phyloP scores from a whole-genome alignment of 2,329 filamentous ascomycete genomes.

The Fusarium avenaceum region DNA sequence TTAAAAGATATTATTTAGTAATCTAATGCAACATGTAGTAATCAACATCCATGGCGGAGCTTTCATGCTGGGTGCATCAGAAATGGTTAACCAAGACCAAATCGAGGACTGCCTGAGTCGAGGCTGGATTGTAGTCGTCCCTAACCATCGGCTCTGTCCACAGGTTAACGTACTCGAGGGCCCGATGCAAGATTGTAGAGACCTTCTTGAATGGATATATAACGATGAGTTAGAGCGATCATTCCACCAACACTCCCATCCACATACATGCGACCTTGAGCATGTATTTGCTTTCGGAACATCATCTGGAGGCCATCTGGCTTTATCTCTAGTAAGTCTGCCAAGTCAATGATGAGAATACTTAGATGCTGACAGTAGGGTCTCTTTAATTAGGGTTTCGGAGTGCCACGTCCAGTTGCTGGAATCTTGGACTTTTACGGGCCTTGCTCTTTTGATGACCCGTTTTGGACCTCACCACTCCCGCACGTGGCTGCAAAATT shows the following conservation, averaged over 20 bases:
- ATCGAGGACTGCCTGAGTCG: neutral
- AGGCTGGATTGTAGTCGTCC: slow-evolving; percentile 8
- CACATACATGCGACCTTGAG: neutral
- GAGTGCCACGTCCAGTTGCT: slow-evolving; percentile 6
- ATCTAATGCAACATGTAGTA: too few relatives aligned
- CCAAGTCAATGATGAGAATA: rapidly evolving
- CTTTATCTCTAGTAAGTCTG: neutral
- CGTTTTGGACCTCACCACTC: slow-evolving; percentile 2
- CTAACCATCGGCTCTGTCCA: slow-evolving; percentile 16
- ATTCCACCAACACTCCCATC: neutral
- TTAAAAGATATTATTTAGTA: too few relatives aligned
- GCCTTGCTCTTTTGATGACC: neutral
- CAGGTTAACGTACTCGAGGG: slow-evolving; percentile 8
- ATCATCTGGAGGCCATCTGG: slow-evolving; percentile 5
- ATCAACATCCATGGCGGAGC: slow-evolving; percentile 18
- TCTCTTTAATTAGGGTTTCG: neutral
- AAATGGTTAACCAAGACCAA: slow-evolving; percentile 25
- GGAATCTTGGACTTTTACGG: slow-evolving; percentile 10
- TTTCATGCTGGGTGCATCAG: slow-evolving; percentile 21
- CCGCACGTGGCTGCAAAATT: slow-evolving; percentile 6
- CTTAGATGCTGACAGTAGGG: neutral
- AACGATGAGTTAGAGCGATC: neutral
- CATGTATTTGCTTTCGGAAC: slow-evolving; percentile 24
- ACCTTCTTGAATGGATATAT: slow-evolving; percentile 10
- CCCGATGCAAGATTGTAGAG: slow-evolving; percentile 14